Percentiles rank a stretch among this genome's conserved stretches.
Conservation (phyloP, 2,329 filamentous ascomycete genomes). For the Alternaria consortialis region DNA sequence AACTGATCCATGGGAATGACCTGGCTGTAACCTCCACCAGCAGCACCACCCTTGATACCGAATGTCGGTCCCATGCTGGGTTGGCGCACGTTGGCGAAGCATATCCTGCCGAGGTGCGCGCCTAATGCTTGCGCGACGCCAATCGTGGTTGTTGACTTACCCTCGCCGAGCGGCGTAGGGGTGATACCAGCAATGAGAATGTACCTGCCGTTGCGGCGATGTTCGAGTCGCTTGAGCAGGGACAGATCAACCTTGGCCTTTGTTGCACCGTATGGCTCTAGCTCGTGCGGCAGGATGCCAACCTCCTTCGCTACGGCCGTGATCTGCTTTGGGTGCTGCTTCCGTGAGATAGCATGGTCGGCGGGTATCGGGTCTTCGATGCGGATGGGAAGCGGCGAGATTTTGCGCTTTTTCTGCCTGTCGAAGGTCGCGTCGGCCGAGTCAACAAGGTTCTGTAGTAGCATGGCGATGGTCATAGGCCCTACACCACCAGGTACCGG, state of each 20-base stretch:
- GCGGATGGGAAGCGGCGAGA: slow-evolving; percentile 84
- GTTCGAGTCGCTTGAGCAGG: slow-evolving; percentile 81
- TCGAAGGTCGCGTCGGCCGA: slow-evolving; percentile 84
- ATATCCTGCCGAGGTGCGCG: slow-evolving; percentile 84
- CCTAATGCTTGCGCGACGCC: slow-evolving; percentile 92
- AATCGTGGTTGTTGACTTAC: slow-evolving; percentile 98
- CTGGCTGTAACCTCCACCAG: slow-evolving; percentile 97
- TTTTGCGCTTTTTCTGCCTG: slow-evolving; percentile 79
- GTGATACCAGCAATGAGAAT: slow-evolving; percentile 95
- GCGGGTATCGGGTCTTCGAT: slow-evolving; percentile 85
- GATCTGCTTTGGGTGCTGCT: slow-evolving; percentile 91
- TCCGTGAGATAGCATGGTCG: slow-evolving; percentile 89
- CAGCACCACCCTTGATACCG: slow-evolving; percentile 97
- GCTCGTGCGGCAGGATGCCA: slow-evolving; percentile 85
- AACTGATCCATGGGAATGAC: slow-evolving; percentile 99
- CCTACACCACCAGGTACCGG: slow-evolving; percentile 96
- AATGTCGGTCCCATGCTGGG: slow-evolving; percentile 98
- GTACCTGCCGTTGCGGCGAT: slow-evolving; percentile 89
- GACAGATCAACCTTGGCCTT: slow-evolving; percentile 94
- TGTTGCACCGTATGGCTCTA: slow-evolving; percentile 93
- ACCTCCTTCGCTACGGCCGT: slow-evolving; percentile 84
- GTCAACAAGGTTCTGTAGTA: slow-evolving; percentile 93
- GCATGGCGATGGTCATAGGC: slow-evolving; percentile 99
- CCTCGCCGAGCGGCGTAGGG: slow-evolving; percentile 93
- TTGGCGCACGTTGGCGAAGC: slow-evolving; percentile 96